These are phyloP conservation scores for Thymus mandschuricus DNA, from an alignment of 257 asterid species.

Conservation along the genomic window DNA sequence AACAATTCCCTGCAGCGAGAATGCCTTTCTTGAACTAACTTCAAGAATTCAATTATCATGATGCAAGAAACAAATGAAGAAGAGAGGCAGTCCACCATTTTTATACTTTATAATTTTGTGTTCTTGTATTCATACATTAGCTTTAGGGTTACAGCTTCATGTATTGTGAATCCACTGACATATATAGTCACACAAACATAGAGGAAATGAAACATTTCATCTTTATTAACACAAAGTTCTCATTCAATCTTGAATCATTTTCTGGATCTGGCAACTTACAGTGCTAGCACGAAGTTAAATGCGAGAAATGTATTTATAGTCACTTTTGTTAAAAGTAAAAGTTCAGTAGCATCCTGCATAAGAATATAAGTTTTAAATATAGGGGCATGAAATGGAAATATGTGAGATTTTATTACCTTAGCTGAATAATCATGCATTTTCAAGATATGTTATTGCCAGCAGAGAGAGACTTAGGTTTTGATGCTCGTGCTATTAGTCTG, in stretches of 20 bases:
- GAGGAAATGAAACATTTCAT: not conserved
- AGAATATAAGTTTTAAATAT: no score
- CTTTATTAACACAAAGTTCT: slow-evolving; percentile 13
- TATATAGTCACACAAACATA: slow-evolving; percentile 6
- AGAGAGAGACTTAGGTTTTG: slow-evolving; percentile 32
- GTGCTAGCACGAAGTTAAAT: not conserved
- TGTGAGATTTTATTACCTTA: slow-evolving; percentile 40
- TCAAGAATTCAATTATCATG: slow-evolving; percentile 38
- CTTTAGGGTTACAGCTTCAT: slow-evolving; percentile 29
- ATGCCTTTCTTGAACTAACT: slow-evolving; percentile 47
- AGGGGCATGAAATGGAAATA: slow-evolving; percentile 7
- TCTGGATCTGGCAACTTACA: slow-evolving; percentile 18
- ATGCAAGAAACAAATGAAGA: slow-evolving; percentile 26
- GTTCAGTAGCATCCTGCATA: no score
- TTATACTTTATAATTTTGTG: slow-evolving; percentile 9
- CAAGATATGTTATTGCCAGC: slow-evolving; percentile 40
- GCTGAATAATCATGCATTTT: slow-evolving; percentile 43
- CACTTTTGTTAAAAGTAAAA: no score
- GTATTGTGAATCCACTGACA: slow-evolving; percentile 25
- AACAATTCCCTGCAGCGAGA: slow-evolving; percentile 52
- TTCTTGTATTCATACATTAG: slow-evolving; percentile 25
- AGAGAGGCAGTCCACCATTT: slow-evolving; percentile 1
- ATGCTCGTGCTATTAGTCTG: no score
- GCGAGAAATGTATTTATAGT: no score
- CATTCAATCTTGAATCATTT: slow-evolving; percentile 8